phyloP scores from a whole-genome alignment of 1,284 basidiomycete genomes.

The Blastosporella zonata region DNA sequence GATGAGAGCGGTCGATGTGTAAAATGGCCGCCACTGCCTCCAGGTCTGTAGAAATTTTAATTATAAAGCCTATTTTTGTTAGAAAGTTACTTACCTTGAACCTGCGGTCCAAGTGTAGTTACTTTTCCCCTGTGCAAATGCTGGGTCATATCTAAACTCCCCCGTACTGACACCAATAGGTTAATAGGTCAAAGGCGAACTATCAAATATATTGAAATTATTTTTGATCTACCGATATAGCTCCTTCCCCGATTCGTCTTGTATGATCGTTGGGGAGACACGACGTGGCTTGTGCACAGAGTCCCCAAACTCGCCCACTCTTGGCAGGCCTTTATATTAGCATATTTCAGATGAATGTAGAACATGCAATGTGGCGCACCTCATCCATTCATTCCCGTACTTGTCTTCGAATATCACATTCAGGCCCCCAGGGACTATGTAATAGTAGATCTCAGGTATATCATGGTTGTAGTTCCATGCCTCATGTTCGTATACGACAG shows the following conservation, averaged over 20 bases:
- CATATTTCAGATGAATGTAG: neutral
- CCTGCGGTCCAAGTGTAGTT: neutral
- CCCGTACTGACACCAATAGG: conserved; percentile 7
- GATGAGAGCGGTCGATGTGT: neutral
- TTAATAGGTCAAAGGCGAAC: conserved; percentile 3
- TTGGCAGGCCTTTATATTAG: conserved; percentile 17
- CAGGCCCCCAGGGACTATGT: conserved; percentile 62
- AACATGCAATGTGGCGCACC: conserved; percentile 38
- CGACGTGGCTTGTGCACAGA: conserved; percentile 21
- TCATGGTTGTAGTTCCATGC: conserved; percentile 25
- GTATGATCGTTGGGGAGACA: conserved; percentile 36
- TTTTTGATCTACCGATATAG: conserved; percentile 40
- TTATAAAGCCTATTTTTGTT: too few species aligned
- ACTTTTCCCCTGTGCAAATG: neutral
- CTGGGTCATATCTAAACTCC: too few species aligned
- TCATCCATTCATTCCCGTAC: conserved; percentile 60
- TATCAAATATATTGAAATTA: neutral
- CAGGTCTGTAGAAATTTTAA: too few species aligned
- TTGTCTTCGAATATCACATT: conserved; percentile 70
- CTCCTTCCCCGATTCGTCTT: conserved; percentile 47
- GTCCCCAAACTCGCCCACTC: conserved; percentile 44
- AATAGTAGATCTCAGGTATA: conserved; percentile 45
- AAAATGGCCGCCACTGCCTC: neutral
- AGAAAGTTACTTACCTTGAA: too few species aligned
- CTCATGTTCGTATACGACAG: conserved; percentile 25